A percentile compares a stretch with the other conserved stretches of the same genome.
Conservation (phyloP, 2,329 filamentous ascomycete genomes). For the Keithomyces neogunnii region DNA sequence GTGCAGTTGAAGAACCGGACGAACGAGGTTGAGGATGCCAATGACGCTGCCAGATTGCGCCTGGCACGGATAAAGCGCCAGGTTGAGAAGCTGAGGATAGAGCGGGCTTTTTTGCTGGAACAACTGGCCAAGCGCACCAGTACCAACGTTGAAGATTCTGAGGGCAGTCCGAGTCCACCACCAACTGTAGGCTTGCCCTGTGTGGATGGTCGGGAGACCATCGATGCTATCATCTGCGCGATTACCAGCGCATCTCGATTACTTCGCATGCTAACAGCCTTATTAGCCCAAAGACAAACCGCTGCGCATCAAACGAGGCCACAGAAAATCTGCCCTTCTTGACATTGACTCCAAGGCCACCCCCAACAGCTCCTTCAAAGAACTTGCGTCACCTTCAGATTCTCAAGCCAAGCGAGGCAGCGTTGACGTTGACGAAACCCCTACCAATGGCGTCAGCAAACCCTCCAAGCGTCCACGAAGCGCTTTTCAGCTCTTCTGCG, state of each 20-base stretch:
- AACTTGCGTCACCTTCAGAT: slow-evolving; percentile 36
- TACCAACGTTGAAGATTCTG: slow-evolving; percentile 67
- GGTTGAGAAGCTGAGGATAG: slow-evolving; percentile 84
- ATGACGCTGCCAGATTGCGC: slow-evolving; percentile 73
- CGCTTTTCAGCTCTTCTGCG: slow-evolving; percentile 48
- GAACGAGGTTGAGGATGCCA: slow-evolving; percentile 84
- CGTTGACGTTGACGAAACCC: slow-evolving; percentile 7
- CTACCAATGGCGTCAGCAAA: slow-evolving; percentile 32
- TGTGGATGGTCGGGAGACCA: neutral
- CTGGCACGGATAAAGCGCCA: slow-evolving; percentile 74
- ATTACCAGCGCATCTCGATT: neutral
- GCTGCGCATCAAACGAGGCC: slow-evolving; percentile 63
- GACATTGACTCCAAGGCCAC: slow-evolving; percentile 33
- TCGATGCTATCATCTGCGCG: neutral
- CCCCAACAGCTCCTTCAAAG: slow-evolving; percentile 33
- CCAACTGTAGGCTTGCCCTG: slow-evolving; percentile 51
- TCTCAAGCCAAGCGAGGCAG: slow-evolving; percentile 19
- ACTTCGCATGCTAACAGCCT: slow-evolving; percentile 20
- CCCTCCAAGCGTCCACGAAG: slow-evolving; percentile 33
- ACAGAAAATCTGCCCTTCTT: slow-evolving; percentile 50
- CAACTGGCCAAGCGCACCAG: slow-evolving; percentile 68
- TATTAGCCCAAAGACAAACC: slow-evolving; percentile 69
- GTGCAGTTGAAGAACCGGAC: slow-evolving; percentile 88
- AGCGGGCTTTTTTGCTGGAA: slow-evolving; percentile 67
- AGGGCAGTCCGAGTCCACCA: slow-evolving; percentile 71